Evolutionary conservation across 2,329 filamentous ascomycete genomes (phyloP).

Genomic region (Diaporthe citri): DNA sequence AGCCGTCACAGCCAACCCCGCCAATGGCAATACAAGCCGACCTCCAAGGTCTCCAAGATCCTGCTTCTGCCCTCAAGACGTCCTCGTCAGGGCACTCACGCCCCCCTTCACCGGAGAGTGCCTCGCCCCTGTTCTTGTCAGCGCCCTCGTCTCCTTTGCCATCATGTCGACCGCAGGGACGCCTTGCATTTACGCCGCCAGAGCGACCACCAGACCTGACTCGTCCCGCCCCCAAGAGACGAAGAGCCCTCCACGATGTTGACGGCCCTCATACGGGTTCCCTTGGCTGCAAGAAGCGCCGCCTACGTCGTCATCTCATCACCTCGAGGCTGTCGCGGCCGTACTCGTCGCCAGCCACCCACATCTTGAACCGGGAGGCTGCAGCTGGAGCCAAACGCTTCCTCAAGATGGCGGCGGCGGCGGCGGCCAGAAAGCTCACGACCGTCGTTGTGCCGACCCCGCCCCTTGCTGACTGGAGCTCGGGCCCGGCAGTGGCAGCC

Average conservation of each 20-base stretch:
- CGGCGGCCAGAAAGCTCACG: constrained; percentile 50
- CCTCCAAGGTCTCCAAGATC: constrained; percentile 5
- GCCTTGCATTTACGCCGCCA: background rate
- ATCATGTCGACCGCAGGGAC: background rate
- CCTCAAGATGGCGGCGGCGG: constrained; percentile 60
- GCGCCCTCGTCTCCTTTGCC: background rate
- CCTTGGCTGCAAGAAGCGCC: constrained; percentile 75
- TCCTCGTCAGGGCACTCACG: background rate
- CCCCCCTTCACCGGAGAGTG: background rate
- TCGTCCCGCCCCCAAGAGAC: constrained; percentile 57
- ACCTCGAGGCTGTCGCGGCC: constrained; percentile 78
- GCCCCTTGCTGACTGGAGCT: constrained; percentile 16
- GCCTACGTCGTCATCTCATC: constrained; percentile 72
- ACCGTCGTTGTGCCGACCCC: constrained; percentile 39
- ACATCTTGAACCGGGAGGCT: constrained; percentile 74
- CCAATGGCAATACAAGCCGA: constrained; percentile 31
- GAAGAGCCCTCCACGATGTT: constrained; percentile 67
- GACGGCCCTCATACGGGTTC: constrained; percentile 66
- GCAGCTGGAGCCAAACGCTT: constrained; percentile 61
- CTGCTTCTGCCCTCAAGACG: constrained; percentile 10
- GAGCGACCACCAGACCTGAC: background rate
- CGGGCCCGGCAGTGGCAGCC: constrained; percentile 3
- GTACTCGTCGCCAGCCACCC: constrained; percentile 76
- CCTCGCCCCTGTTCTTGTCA: background rate
- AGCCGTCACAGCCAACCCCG: background rate